Base-by-base conservation (phyloP, 2,329 filamentous ascomycete genomes). In the Fusarium duplospermum region DNA sequence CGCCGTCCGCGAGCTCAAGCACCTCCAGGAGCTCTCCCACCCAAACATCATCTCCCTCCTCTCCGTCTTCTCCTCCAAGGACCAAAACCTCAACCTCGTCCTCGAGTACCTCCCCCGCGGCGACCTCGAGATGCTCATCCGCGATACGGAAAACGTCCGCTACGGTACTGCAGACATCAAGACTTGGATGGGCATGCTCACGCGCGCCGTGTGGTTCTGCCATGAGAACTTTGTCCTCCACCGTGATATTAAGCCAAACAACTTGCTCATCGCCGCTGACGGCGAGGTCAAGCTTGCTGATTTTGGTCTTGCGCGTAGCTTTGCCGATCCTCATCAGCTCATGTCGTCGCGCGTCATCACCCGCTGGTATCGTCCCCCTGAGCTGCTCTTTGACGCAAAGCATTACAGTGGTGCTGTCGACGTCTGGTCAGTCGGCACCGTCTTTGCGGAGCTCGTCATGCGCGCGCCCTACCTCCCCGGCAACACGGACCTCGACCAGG, bases 211-310 rank as follows among this genome's bases (percentile, higher is more conserved):
- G 31, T 97, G 94, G 92, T 99, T 97, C 87, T 98, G 96, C 83
- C 96, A 99, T 83, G 94, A 95, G 81, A 97, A 96, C 82, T 96
- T 93, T 78, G 90, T 99, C 20, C 88, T 99, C 33, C 96, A 99
- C 84, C 94, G 96, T 77, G 96, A 99, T 86, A 98, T 99, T 87
- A 99, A 99, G 85, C 96, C 96, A 57, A 98, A 98, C 89, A 99
- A 99, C 86, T 86, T 98, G 83, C 88, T 99, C 69, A 97, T 99
- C 78, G 95, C 95, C 24, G 93, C 94, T 47, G 94, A 98, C 81
- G 96, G 96, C 58, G 94, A 96, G 80, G 91, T 99, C 80, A 98
- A 98, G 83, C 90, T 99, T 60, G 96, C 96, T 38, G 96, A 99
- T 92, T 99, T 99, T 78, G 96, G 96, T 88, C 91, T 99, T 36